Conservation (phyloP, 73 alveolate genomes). For the Paramecium sexaurelia region DNA sequence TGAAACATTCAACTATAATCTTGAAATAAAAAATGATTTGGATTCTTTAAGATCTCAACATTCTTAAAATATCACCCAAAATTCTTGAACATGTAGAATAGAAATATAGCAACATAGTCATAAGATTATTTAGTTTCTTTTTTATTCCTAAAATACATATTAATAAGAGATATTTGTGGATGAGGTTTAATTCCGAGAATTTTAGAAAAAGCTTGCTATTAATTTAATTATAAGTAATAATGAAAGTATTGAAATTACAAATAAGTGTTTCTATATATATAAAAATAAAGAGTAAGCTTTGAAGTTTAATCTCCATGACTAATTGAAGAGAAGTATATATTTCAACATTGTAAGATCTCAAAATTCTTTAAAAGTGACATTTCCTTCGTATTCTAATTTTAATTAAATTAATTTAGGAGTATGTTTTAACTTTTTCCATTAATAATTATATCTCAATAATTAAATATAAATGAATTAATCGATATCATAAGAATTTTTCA, state of each 20-base stretch:
- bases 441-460: background rate
- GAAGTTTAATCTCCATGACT: background rate
- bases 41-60: too few species aligned
- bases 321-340: background rate
- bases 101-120: slow-evolving; percentile 18
- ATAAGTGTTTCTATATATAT: too few species aligned
- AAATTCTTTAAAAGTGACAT: slow-evolving; percentile 7
- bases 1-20: too few species aligned
- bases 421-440: background rate
- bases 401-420: background rate
- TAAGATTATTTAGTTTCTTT: slow-evolving; percentile 36
- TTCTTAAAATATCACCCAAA: background rate
- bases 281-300: too few species aligned
- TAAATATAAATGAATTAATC: background rate
- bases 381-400: background rate
- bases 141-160: background rate
- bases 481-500: slow-evolving; percentile 16
- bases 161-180: background rate
- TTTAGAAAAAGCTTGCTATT: background rate
- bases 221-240: background rate
- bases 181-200: slow-evolving; percentile 41
- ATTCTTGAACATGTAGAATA: background rate
- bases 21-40: too few species aligned
- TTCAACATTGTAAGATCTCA: background rate
- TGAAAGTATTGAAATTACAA: background rate